A percentile compares a stretch with the other conserved stretches of the same genome.
Evolutionary conservation across 208 protist genomes (phyloP).

Genomic region (Novymonas esmeraldas): DNA sequence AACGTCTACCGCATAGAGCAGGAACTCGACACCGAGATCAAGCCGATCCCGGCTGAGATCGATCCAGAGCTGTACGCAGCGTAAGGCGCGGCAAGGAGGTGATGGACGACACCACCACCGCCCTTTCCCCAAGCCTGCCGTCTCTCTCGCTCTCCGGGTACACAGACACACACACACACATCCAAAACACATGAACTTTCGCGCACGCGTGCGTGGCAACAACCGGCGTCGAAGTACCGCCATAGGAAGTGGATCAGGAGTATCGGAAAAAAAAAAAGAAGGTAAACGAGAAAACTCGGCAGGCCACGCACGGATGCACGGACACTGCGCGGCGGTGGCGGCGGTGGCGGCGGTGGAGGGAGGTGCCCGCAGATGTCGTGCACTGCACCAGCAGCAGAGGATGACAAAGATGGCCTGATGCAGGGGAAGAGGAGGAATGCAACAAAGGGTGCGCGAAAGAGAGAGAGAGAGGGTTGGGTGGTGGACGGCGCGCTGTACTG

Average conservation of each 20-base stretch:
- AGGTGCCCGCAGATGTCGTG: too few species aligned
- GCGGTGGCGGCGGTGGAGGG: too few species aligned
- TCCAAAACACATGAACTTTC: neutral
- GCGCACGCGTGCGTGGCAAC: constrained; percentile 12
- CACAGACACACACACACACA: neutral
- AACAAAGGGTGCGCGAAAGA: too few species aligned
- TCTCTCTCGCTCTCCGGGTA: neutral
- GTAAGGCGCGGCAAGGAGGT: constrained; percentile 31
- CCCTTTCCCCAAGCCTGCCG: neutral
- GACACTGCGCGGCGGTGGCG: too few species aligned
- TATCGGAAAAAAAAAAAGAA: constrained; percentile 23
- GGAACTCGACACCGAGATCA: constrained; percentile 99
- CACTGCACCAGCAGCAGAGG: too few species aligned
- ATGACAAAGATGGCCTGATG: too few species aligned
- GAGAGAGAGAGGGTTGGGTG: too few species aligned
- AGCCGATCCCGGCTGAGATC: constrained; percentile 97
- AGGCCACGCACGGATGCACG: too few species aligned
- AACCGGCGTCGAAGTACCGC: neutral
- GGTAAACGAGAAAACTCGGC: too few species aligned
- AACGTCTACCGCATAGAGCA: constrained; percentile 98
- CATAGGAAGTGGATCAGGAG: constrained; percentile 7
- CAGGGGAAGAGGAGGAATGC: too few species aligned
- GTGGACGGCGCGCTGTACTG: too few species aligned
- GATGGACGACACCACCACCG: neutral
- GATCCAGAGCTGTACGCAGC: constrained; percentile 95